phyloP scores from a whole-genome alignment of 768 basidiomycete genomes.

The Cystobasidium tubakii region DNA sequence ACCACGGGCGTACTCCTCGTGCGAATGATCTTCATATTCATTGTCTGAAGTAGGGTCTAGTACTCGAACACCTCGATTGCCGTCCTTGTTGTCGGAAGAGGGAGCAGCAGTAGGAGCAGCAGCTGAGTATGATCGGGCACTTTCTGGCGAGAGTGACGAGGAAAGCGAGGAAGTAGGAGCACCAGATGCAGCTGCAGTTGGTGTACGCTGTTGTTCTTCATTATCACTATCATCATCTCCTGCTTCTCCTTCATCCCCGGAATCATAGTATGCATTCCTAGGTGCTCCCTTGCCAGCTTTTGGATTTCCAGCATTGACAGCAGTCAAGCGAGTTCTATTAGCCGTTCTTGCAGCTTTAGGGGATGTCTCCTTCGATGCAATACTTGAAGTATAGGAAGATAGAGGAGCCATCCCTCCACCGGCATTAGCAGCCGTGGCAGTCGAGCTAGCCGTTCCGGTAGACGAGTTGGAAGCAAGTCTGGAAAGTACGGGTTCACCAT shows the following conservation, averaged over 20 bases:
- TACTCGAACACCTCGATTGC: neutral
- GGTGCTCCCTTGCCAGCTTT: slow-evolving; percentile 7
- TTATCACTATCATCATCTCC: neutral
- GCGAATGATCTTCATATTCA: neutral
- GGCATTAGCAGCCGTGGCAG: neutral
- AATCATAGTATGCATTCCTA: slow-evolving; percentile 10
- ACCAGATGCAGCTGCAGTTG: neutral
- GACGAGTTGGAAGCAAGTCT: neutral
- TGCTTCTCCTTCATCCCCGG: neutral
- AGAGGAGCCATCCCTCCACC: neutral
- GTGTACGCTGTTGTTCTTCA: neutral
- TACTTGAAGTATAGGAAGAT: neutral
- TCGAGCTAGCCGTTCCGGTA: neutral
- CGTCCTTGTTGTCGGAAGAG: neutral
- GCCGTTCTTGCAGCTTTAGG: neutral
- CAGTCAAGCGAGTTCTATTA: neutral
- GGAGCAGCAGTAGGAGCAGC: neutral
- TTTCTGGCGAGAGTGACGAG: neutral
- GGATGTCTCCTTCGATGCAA: neutral
- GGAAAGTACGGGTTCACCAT: neutral
- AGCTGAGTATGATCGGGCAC: neutral
- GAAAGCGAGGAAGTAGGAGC: neutral
- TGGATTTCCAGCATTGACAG: neutral
- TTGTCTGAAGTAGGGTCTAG: neutral
- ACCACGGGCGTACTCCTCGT: neutral